phyloP scores from a whole-genome alignment of 805 yeast genomes.

The Yarrowia porcina region DNA sequence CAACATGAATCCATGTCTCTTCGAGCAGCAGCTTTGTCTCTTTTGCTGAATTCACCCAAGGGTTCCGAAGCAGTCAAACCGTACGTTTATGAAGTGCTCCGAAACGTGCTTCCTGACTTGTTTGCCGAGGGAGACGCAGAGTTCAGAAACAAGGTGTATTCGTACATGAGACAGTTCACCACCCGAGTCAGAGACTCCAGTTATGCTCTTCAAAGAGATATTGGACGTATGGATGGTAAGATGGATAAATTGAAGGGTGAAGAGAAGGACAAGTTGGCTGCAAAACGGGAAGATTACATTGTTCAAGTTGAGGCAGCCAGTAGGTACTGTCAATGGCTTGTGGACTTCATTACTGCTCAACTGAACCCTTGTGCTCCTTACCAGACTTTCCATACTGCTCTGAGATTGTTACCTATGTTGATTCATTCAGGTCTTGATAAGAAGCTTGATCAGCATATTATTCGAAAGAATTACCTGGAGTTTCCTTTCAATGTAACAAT shows the following conservation, averaged over 20 bases:
- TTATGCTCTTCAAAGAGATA: constrained; percentile 54
- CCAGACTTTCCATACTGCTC: constrained; percentile 50
- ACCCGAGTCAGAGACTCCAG: constrained; percentile 66
- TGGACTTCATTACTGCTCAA: constrained; percentile 41
- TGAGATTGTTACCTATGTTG: constrained; percentile 47
- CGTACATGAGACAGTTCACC: constrained; percentile 60
- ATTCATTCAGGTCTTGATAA: constrained; percentile 57
- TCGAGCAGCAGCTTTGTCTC: constrained; percentile 56
- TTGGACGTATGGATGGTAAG: constrained; percentile 41
- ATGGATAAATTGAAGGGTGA: constrained; percentile 6
- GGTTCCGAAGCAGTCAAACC: constrained; percentile 55
- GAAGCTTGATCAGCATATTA: constrained; percentile 39
- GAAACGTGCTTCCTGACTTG: constrained; percentile 47
- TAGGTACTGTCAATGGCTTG: constrained; percentile 44
- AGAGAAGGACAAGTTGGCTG: not conserved
- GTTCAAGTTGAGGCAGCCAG: constrained; percentile 34
- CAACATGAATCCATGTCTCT: constrained; percentile 44
- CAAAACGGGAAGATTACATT: constrained; percentile 27
- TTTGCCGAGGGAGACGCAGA: constrained; percentile 67
- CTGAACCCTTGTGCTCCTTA: constrained; percentile 57
- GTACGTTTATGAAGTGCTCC: constrained; percentile 46
- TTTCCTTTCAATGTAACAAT: constrained; percentile 51
- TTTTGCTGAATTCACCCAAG: constrained; percentile 60
- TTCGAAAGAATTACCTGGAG: constrained; percentile 46
- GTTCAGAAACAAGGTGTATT: constrained; percentile 60